Conservation (phyloP, 352 stramenopile species). For the Ophiocytium majus region DNA sequence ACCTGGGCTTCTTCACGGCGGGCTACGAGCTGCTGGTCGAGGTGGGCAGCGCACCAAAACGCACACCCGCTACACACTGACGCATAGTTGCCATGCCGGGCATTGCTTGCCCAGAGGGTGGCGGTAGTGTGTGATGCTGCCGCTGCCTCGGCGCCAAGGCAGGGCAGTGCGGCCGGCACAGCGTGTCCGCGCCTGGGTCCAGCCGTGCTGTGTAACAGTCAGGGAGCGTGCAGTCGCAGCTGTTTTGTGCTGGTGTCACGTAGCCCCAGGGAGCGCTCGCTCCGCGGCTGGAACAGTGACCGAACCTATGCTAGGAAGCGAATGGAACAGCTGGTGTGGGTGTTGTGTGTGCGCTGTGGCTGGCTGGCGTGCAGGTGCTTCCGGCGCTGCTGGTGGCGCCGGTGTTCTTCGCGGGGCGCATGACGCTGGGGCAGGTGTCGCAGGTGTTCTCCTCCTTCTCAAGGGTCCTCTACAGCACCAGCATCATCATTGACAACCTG, state of each 20-base stretch:
- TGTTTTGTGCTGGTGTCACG: neutral
- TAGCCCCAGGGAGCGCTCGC: neutral
- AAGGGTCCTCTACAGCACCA: slow-evolving; percentile 67
- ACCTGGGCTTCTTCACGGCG: slow-evolving; percentile 73
- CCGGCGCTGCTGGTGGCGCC: slow-evolving; percentile 66
- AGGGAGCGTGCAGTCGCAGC: neutral
- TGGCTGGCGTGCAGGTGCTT: slow-evolving; percentile 53
- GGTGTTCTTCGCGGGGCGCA: slow-evolving; percentile 68
- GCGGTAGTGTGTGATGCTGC: too few species aligned
- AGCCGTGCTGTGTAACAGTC: neutral
- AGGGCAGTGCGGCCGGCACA: too few species aligned
- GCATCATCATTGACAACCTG: slow-evolving; percentile 66
- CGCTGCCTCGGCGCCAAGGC: too few species aligned
- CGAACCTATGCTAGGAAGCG: neutral
- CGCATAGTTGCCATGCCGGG: too few species aligned
- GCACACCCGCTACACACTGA: too few species aligned
- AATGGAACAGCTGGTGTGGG: neutral
- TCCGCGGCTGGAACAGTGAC: neutral
- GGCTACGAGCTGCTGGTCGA: slow-evolving; percentile 63
- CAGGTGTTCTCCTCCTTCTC: slow-evolving; percentile 64
- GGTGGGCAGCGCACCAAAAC: too few species aligned
- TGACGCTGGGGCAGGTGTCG: slow-evolving; percentile 65
- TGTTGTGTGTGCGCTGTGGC: neutral
- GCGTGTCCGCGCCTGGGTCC: too few species aligned
- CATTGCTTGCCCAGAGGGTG: too few species aligned